Percentiles rank a stretch among this genome's conserved stretches.
Conservation (phyloP, 192 early-diverging fungal genomes). For the Umbelopsis sp. region DNA sequence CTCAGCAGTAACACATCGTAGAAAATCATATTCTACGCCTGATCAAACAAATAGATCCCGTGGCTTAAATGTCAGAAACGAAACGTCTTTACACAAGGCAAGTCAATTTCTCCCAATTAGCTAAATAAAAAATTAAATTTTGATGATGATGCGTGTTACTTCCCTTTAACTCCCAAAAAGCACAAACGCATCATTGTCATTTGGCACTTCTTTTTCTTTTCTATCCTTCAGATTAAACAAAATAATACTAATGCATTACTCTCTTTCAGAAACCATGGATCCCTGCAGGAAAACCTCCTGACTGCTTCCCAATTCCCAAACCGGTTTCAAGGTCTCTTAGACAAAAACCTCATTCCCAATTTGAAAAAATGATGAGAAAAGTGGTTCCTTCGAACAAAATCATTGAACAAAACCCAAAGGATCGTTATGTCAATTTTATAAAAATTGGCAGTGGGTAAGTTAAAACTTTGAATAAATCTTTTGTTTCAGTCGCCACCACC, state of each 20-base stretch:
- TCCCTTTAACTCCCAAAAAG: too few species aligned
- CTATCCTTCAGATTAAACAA: background rate
- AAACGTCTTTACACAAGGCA: conserved; percentile 4
- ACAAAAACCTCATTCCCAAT: conserved; percentile 30
- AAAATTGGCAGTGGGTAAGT: conserved; percentile 33
- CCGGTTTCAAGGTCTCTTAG: background rate
- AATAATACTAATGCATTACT: conserved; percentile 7
- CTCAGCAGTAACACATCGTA: background rate
- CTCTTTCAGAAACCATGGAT: conserved; percentile 33
- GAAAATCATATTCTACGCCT: conserved; percentile 6
- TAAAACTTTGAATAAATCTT: too few species aligned
- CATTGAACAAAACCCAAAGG: conserved; percentile 29
- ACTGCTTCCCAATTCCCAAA: conserved; percentile 24
- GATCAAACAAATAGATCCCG: background rate
- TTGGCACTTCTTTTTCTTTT: too few species aligned
- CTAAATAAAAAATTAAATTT: too few species aligned
- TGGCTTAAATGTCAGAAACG: background rate
- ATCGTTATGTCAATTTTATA: conserved; percentile 26
- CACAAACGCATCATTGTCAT: too few species aligned
- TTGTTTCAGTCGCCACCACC: too few species aligned
- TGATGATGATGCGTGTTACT: too few species aligned
- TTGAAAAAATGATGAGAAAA: conserved; percentile 37
- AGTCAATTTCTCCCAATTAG: background rate
- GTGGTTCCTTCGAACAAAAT: conserved; percentile 26
- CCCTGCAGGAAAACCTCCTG: conserved; percentile 30